Conservation (phyloP, 2,329 filamentous ascomycete species). For the Talaromyces verruculosus region DNA sequence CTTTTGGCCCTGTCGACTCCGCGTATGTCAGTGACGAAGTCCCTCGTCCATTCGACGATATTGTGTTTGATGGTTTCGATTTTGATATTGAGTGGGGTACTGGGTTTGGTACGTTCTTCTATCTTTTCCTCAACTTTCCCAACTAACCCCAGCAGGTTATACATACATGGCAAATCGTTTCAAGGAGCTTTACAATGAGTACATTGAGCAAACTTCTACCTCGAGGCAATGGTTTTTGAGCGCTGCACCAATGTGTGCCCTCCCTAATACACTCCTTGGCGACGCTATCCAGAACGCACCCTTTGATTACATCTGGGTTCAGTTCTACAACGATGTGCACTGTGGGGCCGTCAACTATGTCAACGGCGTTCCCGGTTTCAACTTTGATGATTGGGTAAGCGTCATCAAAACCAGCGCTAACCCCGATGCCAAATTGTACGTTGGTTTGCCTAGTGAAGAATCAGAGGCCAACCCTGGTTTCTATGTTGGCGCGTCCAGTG, state of each 20-base stretch:
- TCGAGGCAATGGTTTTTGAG: constrained; percentile 50
- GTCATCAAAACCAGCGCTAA: constrained; percentile 39
- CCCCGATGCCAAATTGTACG: constrained; percentile 53
- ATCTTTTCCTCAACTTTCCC: not conserved
- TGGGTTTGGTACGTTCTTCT: constrained; percentile 45
- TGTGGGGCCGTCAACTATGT: constrained; percentile 32
- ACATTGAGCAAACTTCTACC: constrained; percentile 28
- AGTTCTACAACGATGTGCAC: constrained; percentile 58
- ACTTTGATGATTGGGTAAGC: constrained; percentile 49
- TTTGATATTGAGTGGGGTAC: constrained; percentile 53
- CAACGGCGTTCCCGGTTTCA: constrained; percentile 25
- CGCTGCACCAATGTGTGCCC: constrained; percentile 52
- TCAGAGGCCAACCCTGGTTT: constrained; percentile 27
- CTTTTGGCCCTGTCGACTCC: constrained; percentile 48
- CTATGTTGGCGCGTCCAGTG: constrained; percentile 52
- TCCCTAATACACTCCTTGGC: constrained; percentile 51
- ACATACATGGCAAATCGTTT: constrained; percentile 51
- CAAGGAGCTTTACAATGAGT: constrained; percentile 41
- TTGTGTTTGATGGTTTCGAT: constrained; percentile 54
- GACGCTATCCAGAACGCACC: constrained; percentile 45
- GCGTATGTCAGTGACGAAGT: constrained; percentile 33
- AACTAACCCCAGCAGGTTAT: constrained; percentile 38
- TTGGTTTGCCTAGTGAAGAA: constrained; percentile 50
- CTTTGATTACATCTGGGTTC: constrained; percentile 57
- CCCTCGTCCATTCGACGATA: constrained; percentile 52